phyloP scores from a whole-genome alignment of 352 stramenopile genomes.

The Sclerospora graminicola region DNA sequence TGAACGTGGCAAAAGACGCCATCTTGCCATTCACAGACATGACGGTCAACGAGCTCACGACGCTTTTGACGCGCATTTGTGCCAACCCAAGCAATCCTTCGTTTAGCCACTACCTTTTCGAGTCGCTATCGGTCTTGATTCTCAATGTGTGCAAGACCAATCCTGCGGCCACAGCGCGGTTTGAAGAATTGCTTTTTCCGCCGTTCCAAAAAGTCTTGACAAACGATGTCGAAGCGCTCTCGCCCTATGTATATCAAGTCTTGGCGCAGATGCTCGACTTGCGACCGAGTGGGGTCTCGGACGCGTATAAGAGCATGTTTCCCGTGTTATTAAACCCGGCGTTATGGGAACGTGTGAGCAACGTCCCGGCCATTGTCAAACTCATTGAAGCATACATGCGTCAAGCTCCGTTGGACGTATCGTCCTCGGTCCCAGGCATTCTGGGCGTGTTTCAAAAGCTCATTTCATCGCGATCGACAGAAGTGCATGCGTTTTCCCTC shows the following conservation, averaged over 20 bases:
- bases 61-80: slow-evolving; percentile 89
- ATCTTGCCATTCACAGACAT: slow-evolving; percentile 88
- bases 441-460: slow-evolving; percentile 99
- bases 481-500: slow-evolving; percentile 90
- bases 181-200: slow-evolving; percentile 95
- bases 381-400: slow-evolving; percentile 96
- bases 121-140: slow-evolving; percentile 95
- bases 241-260: slow-evolving; percentile 99
- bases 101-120: slow-evolving; percentile 99
- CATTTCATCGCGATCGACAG: slow-evolving; percentile 88
- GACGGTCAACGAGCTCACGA: slow-evolving; percentile 93
- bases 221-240: slow-evolving; percentile 90
- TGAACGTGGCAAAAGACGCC: slow-evolving; percentile 90
- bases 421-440: slow-evolving; percentile 71
- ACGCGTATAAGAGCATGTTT: slow-evolving; percentile 95
- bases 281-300: slow-evolving; percentile 72
- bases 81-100: slow-evolving; percentile 97
- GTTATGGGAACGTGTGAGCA: slow-evolving; percentile 95
- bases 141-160: slow-evolving; percentile 87
- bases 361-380: slow-evolving; percentile 94
- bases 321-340: slow-evolving; percentile 88
- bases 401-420: slow-evolving; percentile 87
- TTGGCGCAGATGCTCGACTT: slow-evolving; percentile 96
- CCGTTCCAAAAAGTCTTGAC: slow-evolving; percentile 95
- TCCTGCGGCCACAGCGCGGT: slow-evolving; percentile 64